Conservation (phyloP, 129 eudicot species). For the Kitagawia praeruptora region DNA sequence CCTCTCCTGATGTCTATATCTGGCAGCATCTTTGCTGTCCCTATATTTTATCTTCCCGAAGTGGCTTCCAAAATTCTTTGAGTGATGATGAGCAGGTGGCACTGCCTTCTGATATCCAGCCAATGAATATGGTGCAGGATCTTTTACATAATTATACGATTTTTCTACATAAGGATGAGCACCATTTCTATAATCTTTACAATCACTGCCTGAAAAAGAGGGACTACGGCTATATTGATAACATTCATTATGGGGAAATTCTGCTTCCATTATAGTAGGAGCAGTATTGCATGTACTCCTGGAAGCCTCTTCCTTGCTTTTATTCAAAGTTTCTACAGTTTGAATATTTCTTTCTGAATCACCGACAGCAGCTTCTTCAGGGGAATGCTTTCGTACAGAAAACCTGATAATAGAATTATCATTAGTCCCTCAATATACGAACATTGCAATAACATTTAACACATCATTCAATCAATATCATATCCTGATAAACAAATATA, state of each 20-base stretch:
- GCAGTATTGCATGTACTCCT: conserved; percentile 25
- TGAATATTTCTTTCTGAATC: conserved; percentile 30
- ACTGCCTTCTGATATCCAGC: conserved; percentile 18
- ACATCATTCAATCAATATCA: neutral
- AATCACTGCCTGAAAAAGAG: conserved; percentile 23
- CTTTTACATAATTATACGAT: conserved; percentile 10
- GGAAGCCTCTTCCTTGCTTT: conserved; percentile 17
- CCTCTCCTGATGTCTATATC: conserved; percentile 15
- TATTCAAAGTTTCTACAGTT: conserved; percentile 19
- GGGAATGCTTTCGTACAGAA: conserved; percentile 17
- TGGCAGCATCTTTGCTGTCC: conserved; percentile 24
- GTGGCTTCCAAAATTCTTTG: conserved; percentile 13
- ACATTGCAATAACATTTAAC: neutral
- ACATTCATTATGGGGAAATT: conserved; percentile 18
- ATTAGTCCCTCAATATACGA: neutral
- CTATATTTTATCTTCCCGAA: conserved; percentile 15
- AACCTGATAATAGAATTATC: conserved; percentile 13
- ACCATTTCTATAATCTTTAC: conserved; percentile 9
- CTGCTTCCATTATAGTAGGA: conserved; percentile 21
- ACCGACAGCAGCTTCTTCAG: conserved; percentile 11
- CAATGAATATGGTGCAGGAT: conserved; percentile 14
- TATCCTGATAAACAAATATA: neutral
- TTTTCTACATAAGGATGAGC: conserved; percentile 12
- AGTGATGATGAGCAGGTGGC: conserved; percentile 11
- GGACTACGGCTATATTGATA: conserved; percentile 16